Evolutionary conservation across 176 grass and related monocot genomes (phyloP), one percentile per base, ranked within the genome.

Genomic region (Zizania latifolia): DNA sequence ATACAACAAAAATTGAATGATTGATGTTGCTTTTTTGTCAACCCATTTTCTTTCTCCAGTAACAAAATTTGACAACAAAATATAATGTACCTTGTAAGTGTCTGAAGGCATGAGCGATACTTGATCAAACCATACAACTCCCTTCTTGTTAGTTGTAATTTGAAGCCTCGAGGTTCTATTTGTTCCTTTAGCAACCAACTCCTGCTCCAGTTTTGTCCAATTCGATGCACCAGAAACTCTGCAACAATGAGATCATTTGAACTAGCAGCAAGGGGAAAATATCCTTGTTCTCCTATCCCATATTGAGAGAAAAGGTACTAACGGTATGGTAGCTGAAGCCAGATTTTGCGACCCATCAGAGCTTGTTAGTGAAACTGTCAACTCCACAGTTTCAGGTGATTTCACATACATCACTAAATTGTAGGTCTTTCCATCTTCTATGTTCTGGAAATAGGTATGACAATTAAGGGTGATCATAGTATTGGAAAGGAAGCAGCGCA

Each of bases 391-490:
- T 26, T 89, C 84, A 1, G 31, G 55, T 58, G 94, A 89, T 58
- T 75, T 93, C 53, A 91, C 78, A 72, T 98, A 72, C 79, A 98
- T 75, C 64, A 87, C 83, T 36, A 94, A 80, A 50, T 94, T 89
- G 69, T 98, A 98, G 58, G 75, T 72, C 75, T 94, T 92, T 63
- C 84, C 86, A 40, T 92, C 77, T 86, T 98, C 89, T 81, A 98
- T 83, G 76, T 98, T 98, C 94, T 98, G 94, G n/a, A 84, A 58
- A 58, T 77, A 65, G 1, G 70, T 45, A 86, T 32, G 58, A 34
- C 5, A 51, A 51, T 21, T 63, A 62, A 33, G 23, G 75, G 3
- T 61, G 10, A 74, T 31, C 30, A 76, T 24, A 68, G 77, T 26
- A 62, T 32, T 26, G 64, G 2, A 41, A 50, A 32, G 40, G 1